A percentile compares a stretch with the other conserved stretches of the same genome.
Evolutionary conservation across 2,329 filamentous ascomycete species (phyloP).

Genomic region (Pyrenophora tritici-repentis): DNA sequence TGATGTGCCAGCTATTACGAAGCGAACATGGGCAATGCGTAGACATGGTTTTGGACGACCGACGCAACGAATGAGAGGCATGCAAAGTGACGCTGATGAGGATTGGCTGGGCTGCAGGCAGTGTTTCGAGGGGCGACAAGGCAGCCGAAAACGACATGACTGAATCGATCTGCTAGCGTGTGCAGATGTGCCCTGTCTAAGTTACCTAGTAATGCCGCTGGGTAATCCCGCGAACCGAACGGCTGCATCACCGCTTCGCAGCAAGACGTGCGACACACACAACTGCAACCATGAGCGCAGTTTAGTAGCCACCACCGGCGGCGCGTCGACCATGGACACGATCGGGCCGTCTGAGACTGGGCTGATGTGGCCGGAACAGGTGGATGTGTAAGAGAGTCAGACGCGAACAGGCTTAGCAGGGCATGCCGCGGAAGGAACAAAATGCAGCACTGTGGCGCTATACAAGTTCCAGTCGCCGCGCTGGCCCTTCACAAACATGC

Average conservation of each 20-base stretch:
- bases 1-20: constrained; percentile 19
- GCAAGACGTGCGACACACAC: constrained; percentile 14
- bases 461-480: constrained; percentile 3
- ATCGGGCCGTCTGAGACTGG: constrained; percentile 28
- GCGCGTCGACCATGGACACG: constrained; percentile 8
- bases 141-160: constrained; percentile 17
- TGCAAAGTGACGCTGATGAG: constrained; percentile 23
- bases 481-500: background rate
- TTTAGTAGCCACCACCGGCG: background rate
- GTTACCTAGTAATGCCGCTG: constrained; percentile 17
- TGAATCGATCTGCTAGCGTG: constrained; percentile 23
- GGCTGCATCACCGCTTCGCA: constrained; percentile 23
- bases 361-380: constrained; percentile 27
- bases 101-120: constrained; percentile 15
- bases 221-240: constrained; percentile 18
- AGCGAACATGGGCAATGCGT: constrained; percentile 19
- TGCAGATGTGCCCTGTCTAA: constrained; percentile 9
- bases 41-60: constrained; percentile 12
- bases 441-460: constrained; percentile 5
- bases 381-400: constrained; percentile 23
- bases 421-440: constrained; percentile 7
- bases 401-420: constrained; percentile 17
- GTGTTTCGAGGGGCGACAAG: constrained; percentile 18
- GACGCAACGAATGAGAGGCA: constrained; percentile 23
- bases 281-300: constrained; percentile 9